Percentiles rank a stretch among this genome's conserved stretches.
These are phyloP conservation scores for Triticum aestivum DNA, from an alignment of 176 grass and related monocot species.

Conservation along the genomic window DNA sequence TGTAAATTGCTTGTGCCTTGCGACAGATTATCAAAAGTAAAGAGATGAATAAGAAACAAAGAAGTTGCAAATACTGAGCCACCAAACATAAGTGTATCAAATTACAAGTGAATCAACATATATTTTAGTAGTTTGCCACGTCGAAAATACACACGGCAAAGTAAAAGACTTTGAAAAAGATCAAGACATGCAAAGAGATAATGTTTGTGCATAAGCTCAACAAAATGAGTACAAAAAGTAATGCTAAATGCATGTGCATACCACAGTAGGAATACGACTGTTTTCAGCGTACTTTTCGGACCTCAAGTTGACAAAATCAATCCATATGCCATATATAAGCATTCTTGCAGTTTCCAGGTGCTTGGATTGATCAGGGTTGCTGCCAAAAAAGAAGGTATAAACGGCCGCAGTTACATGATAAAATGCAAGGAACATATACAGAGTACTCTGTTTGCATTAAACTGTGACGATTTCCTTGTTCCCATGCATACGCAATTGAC, in stretches of 20 bases:
- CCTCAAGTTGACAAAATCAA: conserved; percentile 98
- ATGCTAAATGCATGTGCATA: conserved; percentile 36
- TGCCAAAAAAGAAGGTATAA: conserved; percentile 36
- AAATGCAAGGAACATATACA: not conserved
- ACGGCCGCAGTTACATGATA: not conserved
- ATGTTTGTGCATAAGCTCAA: not conserved
- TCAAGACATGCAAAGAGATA: not conserved
- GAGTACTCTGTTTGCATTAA: not conserved
- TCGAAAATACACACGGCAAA: not conserved
- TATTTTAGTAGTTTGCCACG: not conserved
- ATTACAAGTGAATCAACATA: not conserved
- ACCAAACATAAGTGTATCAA: conserved; percentile 11
- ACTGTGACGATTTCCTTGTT: not conserved
- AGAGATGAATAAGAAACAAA: conserved; percentile 23
- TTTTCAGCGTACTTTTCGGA: conserved; percentile 94
- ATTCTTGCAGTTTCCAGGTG: conserved; percentile 96
- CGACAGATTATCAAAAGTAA: not conserved
- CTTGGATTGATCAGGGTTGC: conserved; percentile 99
- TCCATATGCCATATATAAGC: conserved; percentile 76
- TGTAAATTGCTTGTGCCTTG: conserved; percentile 13
- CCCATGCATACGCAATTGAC: not conserved
- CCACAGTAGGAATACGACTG: conserved; percentile 92
- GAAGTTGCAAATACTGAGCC: conserved; percentile 13
- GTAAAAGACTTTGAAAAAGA: not conserved
- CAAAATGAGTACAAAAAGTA: conserved; percentile 2